Percentiles rank a stretch among this genome's conserved stretches.
Evolutionary conservation across 2,329 filamentous ascomycete genomes (phyloP).

Genomic region (Pseudopyricularia cyperi): DNA sequence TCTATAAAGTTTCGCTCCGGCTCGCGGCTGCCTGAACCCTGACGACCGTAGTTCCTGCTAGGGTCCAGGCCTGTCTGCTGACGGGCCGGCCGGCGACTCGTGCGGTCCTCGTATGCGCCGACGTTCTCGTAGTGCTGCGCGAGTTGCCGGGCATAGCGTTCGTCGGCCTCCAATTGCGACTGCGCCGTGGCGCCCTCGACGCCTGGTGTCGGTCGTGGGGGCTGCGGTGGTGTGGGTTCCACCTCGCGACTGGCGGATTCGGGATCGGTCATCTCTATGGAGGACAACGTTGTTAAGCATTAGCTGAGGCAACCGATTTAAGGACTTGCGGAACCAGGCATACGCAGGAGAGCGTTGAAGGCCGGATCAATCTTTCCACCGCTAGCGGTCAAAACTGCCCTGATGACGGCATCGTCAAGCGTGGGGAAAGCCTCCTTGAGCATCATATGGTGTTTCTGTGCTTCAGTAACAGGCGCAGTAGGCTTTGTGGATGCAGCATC

Average conservation of each 20-base stretch:
- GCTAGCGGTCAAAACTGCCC: constrained; percentile 77
- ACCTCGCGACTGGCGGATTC: constrained; percentile 45
- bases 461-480: constrained; percentile 67
- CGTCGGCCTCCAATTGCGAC: constrained; percentile 80
- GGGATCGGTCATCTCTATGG: constrained; percentile 64
- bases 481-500: constrained; percentile 61
- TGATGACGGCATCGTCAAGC: constrained; percentile 70
- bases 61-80: constrained; percentile 39
- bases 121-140: constrained; percentile 75
- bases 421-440: constrained; percentile 87
- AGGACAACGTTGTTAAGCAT: neutral
- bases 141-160: constrained; percentile 78
- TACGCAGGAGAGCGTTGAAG: constrained; percentile 86
- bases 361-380: constrained; percentile 80
- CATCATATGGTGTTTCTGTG: constrained; percentile 75
- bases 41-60: constrained; percentile 38
- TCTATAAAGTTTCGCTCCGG: constrained; percentile 82
- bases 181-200: constrained; percentile 37
- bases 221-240: constrained; percentile 57
- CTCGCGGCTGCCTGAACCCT: neutral
- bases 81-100: constrained; percentile 22
- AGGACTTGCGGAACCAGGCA: constrained; percentile 1
- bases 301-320: neutral
- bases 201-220: constrained; percentile 54
- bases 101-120: constrained; percentile 43